Base-by-base conservation (phyloP, 2,329 filamentous ascomycete species). In the Sphaerostilbella broomeana region DNA sequence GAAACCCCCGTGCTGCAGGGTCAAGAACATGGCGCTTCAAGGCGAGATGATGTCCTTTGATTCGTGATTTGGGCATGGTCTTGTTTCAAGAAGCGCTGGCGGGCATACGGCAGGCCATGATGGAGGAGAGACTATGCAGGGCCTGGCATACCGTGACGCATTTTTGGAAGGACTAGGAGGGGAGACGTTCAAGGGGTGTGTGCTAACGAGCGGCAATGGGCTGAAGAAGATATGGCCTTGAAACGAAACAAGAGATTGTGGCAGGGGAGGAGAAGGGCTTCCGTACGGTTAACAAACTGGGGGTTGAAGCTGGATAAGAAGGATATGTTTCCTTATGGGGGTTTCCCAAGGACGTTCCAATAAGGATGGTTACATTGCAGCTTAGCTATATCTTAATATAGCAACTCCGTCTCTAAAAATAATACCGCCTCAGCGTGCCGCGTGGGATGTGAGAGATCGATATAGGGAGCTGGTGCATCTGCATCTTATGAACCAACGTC, bases 361-460 rank as follows among this genome's bases (percentile, higher is more conserved):
- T 44, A 44, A 44, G 29, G 42, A 33, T 22, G 19, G 37, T 9
- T 44, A 26, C 42, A 44, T 40, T 35, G 33, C 21, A 28, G 42
- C n/a, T n/a, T n/a, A n/a, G n/a, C 42, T 35, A 35, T 16, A 29
- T 41, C 38, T 44, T 44, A 44, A 40, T 41, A 41, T 40, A 40
- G 41, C 37, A 43, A 43, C 37, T 20, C 3, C 11, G 4, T 29
- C 32, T 41, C 42, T 44, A 44, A 44, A 44, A 41, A 44, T 44
- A 44, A 32, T 22, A 31, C 12, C 26, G 10, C 25, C 41, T 32
- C 42, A 21, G 38, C 18, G n/a, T 35, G 26, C 34, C 37, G 26
- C 36, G 32, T 44, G 32, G 40, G 28, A 34, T 43, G n/a, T 15
- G 19, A 19, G 21, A 39, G 40, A 43, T 43, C 40, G 29, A 43